Evolutionary conservation across 1,284 basidiomycete genomes (phyloP), one percentile per base, ranked within the genome.

Genomic region (Boletus coffeatus): DNA sequence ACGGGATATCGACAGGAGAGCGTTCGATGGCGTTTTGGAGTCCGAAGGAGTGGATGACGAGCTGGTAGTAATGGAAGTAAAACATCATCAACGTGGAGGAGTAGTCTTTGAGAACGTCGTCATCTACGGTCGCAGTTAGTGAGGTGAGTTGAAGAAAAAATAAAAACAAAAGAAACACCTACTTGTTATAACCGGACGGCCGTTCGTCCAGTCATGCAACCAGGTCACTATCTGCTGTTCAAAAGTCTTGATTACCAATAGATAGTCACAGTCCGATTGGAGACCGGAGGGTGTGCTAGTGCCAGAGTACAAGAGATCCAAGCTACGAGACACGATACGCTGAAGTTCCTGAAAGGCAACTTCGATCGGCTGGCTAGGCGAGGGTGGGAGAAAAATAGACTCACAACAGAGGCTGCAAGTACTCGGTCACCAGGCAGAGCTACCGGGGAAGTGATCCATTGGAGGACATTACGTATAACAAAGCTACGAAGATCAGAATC

Each of bases 21-120:
- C 83, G 82, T 73, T 96, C 94, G 61, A 97, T 78, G 3, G 96
- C 92, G 71, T 96, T 93, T 75, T 98, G 95, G 61, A 98, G 81
- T 3, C 96, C 95, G 69, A 98, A 98, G 7, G 94, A 96, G 73
- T 97, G 96, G 68, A 98, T 80, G 25, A 95, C 90, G 56, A 96
- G 82, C 73, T 89, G 87, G 36, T 89, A 87, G 72, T 96, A 96
- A 72, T 92, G 84, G 76, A 84, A 91, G 74, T 92, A 94, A 73
- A 94, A 94, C 66, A 84, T 79, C 18, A 84, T 81, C 55, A 87
- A 85, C 52, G 83, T 75, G 55, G 74, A 73, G 61, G 79, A 78
- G 74, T 90, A 88, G 59, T 83, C 74, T 32, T 70, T 66, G 43
- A 73, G 57, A 5, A 71, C 64, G 65, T 78, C 74, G 11, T 72